Conservation (phyloP, 768 basidiomycete genomes). For the Melanogaster broomeanus region DNA sequence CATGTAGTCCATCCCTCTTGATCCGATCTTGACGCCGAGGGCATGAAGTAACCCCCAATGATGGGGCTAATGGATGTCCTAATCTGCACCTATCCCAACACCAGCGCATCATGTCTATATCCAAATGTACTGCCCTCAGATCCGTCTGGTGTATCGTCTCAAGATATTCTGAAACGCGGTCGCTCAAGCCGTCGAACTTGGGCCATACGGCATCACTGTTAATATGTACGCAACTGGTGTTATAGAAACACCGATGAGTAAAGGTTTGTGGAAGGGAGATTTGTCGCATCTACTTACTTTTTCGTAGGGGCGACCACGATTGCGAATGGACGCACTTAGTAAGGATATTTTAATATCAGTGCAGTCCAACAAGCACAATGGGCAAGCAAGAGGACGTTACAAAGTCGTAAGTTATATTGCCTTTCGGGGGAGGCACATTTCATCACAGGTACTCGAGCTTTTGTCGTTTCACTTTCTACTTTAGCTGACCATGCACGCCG, state of each 20-base stretch:
- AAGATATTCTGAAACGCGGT: no score
- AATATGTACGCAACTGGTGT: slow-evolving; percentile 41
- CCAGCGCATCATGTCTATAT: no score
- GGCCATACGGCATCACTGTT: slow-evolving; percentile 34
- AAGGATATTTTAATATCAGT: no score
- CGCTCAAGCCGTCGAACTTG: no score
- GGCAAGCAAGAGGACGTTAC: slow-evolving; percentile 34
- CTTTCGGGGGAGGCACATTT: slow-evolving; percentile 33
- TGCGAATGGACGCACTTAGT: no score
- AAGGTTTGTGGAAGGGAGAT: background rate
- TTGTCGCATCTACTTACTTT: background rate
- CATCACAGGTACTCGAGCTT: slow-evolving; percentile 31
- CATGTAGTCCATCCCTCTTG: no score
- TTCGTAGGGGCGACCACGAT: background rate
- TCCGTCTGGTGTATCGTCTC: no score
- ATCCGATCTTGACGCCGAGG: no score
- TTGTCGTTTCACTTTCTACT: background rate
- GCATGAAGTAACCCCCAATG: no score
- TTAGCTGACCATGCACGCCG: background rate
- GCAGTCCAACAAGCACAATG: slow-evolving; percentile 18
- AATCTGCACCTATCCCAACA: no score
- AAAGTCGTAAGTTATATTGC: slow-evolving; percentile 34
- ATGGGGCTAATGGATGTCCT: no score
- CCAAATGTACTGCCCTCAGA: no score
- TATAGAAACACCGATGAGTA: slow-evolving; percentile 32